Evolutionary conservation across 1,284 basidiomycete species (phyloP).

Genomic region (Sporisorium graminicola): DNA sequence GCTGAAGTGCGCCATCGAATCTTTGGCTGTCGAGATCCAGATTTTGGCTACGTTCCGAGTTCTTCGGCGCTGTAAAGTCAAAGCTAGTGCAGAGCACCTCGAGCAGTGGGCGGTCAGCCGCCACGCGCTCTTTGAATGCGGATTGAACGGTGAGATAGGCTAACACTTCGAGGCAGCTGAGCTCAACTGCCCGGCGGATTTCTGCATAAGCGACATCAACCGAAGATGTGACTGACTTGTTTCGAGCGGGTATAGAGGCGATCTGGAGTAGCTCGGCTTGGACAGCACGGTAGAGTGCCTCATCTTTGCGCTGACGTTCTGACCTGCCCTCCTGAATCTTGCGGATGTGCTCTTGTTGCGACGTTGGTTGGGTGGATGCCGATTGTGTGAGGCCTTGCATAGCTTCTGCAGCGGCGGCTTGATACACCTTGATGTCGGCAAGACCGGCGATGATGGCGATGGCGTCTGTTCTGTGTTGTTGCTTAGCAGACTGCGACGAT

Average conservation of each 20-base stretch:
- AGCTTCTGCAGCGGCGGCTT: slow-evolving; percentile 23
- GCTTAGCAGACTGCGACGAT: neutral
- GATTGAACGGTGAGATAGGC: slow-evolving; percentile 57
- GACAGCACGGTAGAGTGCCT: slow-evolving; percentile 16
- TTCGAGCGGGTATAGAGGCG: neutral
- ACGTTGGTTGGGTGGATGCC: slow-evolving; percentile 29
- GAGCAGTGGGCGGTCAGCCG: slow-evolving; percentile 36
- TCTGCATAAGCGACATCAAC: slow-evolving; percentile 4
- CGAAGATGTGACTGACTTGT: neutral
- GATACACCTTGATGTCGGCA: slow-evolving; percentile 33
- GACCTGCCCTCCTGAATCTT: slow-evolving; percentile 19
- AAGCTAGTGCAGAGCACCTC: slow-evolving; percentile 32
- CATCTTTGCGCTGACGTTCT: slow-evolving; percentile 34
- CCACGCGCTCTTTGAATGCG: slow-evolving; percentile 30
- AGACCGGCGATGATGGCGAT: slow-evolving; percentile 40
- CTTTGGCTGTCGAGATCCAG: slow-evolving; percentile 22
- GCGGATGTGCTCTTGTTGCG: slow-evolving; percentile 26
- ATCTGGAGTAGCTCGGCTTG: slow-evolving; percentile 14
- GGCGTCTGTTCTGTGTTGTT: slow-evolving; percentile 14
- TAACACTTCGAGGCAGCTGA: slow-evolving; percentile 55
- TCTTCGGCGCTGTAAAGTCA: neutral
- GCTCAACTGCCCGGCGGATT: slow-evolving; percentile 14
- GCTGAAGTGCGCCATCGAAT: slow-evolving; percentile 55
- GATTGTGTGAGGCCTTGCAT: slow-evolving; percentile 26
- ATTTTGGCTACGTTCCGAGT: neutral